Conservation (phyloP, 768 basidiomycete genomes). For the Mycena maculata region DNA sequence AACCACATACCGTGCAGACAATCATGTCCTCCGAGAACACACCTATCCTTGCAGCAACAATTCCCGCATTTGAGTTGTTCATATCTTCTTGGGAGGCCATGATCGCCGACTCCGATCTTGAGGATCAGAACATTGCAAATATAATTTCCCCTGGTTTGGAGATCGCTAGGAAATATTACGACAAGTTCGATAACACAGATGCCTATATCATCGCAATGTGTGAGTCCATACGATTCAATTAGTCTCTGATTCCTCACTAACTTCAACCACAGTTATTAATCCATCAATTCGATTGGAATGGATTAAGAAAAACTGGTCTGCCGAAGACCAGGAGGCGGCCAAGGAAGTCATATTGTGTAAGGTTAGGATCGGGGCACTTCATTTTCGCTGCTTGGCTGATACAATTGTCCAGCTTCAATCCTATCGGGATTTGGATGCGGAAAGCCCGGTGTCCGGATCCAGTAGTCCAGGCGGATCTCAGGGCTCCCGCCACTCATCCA, state of each 20-base stretch:
- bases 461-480: conserved; percentile 12
- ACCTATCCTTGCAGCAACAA: neutral
- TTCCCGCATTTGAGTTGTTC: neutral
- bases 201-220: conserved; percentile 17
- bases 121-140: conserved; percentile 3
- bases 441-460: conserved; percentile 15
- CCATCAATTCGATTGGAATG: conserved; percentile 18
- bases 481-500: conserved; percentile 16
- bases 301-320: conserved; percentile 17
- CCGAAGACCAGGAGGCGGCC: conserved; percentile 8
- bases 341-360: conserved; percentile 12
- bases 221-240: conserved; percentile 12
- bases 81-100: neutral
- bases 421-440: conserved; percentile 16
- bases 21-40: conserved; percentile 7
- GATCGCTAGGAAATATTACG: conserved; percentile 11
- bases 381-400: conserved; percentile 17
- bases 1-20: conserved; percentile 17
- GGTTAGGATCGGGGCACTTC: conserved; percentile 14
- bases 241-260: conserved; percentile 15
- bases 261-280: conserved; percentile 16
- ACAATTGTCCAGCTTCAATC: conserved; percentile 15
- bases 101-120: conserved; percentile 1
- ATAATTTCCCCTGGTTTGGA: conserved; percentile 4
- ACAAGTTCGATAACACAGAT: conserved; percentile 17